These are phyloP conservation scores for Teratosphaeria gauchensis DNA, from an alignment of 2,329 filamentous ascomycete species.

Conservation along the genomic window DNA sequence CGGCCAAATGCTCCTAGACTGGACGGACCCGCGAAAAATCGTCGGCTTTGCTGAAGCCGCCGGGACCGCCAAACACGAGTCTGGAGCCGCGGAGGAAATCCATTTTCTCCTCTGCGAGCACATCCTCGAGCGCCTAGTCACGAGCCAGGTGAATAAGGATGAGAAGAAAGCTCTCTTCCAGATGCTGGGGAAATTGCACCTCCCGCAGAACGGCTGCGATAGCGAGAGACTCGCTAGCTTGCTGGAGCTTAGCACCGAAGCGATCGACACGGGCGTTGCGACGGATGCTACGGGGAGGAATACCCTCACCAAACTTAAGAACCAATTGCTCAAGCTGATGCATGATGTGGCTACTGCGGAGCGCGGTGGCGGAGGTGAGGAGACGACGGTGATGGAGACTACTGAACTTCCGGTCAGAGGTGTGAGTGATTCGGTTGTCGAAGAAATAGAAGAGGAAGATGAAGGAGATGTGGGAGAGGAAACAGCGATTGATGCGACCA, in stretches of 20 bases:
- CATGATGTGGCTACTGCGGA: conserved; percentile 30
- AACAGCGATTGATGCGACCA: conserved; percentile 11
- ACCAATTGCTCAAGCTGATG: conserved; percentile 44
- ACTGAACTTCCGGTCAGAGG: conserved; percentile 11
- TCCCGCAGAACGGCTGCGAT: conserved; percentile 45
- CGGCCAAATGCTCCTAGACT: conserved; percentile 77
- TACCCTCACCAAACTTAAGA: conserved; percentile 45
- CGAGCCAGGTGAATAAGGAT: conserved; percentile 56
- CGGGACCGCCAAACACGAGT: conserved; percentile 8
- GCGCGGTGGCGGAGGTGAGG: conserved; percentile 21
- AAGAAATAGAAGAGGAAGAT: conserved; percentile 11
- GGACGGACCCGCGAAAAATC: conserved; percentile 83
- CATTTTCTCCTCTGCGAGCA: conserved; percentile 71
- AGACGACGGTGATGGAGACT: conserved; percentile 21
- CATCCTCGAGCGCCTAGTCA: conserved; percentile 64
- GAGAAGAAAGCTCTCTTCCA: conserved; percentile 74
- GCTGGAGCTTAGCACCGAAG: conserved; percentile 38
- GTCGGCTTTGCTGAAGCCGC: conserved; percentile 28
- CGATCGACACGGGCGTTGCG: conserved; percentile 40
- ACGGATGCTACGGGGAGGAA: conserved; percentile 45
- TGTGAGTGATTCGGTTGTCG: not conserved
- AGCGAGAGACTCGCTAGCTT: conserved; percentile 27
- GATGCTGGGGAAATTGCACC: conserved; percentile 72
- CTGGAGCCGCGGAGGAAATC: conserved; percentile 33
- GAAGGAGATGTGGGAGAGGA: conserved; percentile 15